Evolutionary conservation across 2,329 filamentous ascomycete species (phyloP).

Genomic region (Botrytis hyacinthi): DNA sequence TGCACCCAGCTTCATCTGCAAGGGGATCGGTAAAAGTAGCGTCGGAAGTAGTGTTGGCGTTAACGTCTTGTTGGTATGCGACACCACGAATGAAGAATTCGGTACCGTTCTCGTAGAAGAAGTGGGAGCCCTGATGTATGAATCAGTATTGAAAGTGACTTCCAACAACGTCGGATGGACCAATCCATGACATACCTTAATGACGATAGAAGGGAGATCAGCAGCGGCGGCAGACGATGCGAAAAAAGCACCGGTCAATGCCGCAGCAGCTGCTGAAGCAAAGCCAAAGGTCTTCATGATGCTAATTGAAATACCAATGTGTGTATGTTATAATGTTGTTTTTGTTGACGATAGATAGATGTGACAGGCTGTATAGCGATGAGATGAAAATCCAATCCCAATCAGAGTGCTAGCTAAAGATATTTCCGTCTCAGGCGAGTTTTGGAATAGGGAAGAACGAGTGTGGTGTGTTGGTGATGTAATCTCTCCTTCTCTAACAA

Average conservation of each 20-base stretch:
- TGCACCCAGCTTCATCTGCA: constrained; percentile 67
- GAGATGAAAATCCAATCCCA: constrained; percentile 2
- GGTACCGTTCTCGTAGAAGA: constrained; percentile 55
- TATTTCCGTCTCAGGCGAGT: constrained; percentile 1
- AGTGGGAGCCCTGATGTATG: constrained; percentile 37
- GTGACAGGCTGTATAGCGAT: not conserved
- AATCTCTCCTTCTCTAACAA: not conserved
- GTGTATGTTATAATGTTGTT: constrained; percentile 29
- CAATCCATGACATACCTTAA: constrained; percentile 38
- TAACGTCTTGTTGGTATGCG: constrained; percentile 85
- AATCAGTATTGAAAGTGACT: constrained; percentile 15
- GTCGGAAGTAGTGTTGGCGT: constrained; percentile 49
- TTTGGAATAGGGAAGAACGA: constrained; percentile 13
- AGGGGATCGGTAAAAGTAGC: constrained; percentile 78
- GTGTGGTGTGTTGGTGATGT: not conserved
- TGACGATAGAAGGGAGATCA: constrained; percentile 54
- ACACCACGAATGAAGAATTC: constrained; percentile 95
- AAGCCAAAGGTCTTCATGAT: constrained; percentile 55
- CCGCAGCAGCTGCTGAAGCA: constrained; percentile 42
- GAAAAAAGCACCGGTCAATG: constrained; percentile 53
- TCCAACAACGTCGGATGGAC: not conserved
- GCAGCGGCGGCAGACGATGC: constrained; percentile 48
- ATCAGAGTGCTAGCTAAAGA: not conserved
- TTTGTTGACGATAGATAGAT: constrained; percentile 8
- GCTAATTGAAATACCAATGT: constrained; percentile 15